Conservation (phyloP, 352 stramenopile species). For the Globisporangium apiculatum region DNA sequence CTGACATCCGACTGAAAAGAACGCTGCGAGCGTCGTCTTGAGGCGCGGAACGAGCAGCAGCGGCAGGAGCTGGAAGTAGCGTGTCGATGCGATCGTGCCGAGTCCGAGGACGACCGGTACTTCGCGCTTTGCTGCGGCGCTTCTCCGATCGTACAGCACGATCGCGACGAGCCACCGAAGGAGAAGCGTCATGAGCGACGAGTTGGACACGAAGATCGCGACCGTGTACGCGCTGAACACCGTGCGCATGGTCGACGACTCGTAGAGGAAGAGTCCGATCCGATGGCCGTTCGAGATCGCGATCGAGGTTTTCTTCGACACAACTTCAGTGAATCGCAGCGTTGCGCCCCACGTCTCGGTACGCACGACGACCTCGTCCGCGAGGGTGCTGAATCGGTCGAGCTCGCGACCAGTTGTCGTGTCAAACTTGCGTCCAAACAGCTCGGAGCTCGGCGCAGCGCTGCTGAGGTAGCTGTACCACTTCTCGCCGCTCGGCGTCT, state of each 20-base stretch:
- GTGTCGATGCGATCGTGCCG: not conserved
- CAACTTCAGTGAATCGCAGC: not conserved
- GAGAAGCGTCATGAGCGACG: not conserved
- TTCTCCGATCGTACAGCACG: not conserved
- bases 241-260: not conserved
- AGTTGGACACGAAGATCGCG: constrained; percentile 8
- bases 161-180: constrained; percentile 7
- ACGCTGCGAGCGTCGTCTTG: constrained; percentile 16
- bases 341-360: not conserved
- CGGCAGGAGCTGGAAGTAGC: constrained; percentile 8
- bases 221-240: not conserved
- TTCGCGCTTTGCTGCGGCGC: not conserved
- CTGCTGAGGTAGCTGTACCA: constrained; percentile 22
- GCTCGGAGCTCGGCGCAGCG: not conserved
- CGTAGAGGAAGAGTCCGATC: constrained; percentile 10
- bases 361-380: too few relatives aligned
- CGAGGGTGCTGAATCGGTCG: not conserved
- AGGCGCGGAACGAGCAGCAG: constrained; percentile 15
- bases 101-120: not conserved
- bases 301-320: constrained; percentile 1
- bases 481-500: constrained; percentile 6
- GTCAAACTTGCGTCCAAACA: constrained; percentile 16
- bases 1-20: constrained; percentile 17
- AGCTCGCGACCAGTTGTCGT: constrained; percentile 1
- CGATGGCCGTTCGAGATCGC: constrained; percentile 11